Conservation (phyloP, 1,139 yeast genomes). For the Pichia sp. region DNA sequence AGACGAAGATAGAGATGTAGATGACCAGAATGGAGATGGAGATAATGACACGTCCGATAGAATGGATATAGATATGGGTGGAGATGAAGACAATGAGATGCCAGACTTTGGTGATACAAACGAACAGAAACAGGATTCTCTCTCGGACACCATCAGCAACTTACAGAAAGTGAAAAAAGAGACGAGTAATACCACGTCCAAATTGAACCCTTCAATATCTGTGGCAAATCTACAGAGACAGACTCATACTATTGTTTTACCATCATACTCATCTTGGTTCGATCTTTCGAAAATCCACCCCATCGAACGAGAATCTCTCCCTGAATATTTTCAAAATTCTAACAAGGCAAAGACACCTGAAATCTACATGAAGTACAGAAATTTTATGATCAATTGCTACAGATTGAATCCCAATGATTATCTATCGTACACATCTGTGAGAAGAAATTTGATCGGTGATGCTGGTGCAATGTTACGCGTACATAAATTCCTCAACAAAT, state of each 20-base stretch:
- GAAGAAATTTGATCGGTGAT: slow-evolving; percentile 93
- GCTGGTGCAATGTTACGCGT: slow-evolving; percentile 90
- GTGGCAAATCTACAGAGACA: slow-evolving; percentile 35
- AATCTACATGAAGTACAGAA: slow-evolving; percentile 80
- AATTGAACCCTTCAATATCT: background rate
- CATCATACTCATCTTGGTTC: slow-evolving; percentile 93
- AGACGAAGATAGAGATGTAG: background rate
- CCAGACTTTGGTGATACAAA: background rate
- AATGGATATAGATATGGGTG: background rate
- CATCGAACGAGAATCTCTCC: slow-evolving; percentile 65
- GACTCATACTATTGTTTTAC: slow-evolving; percentile 84
- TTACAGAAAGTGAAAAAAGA: slow-evolving; percentile 1
- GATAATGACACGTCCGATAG: background rate
- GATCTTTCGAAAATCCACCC: slow-evolving; percentile 61
- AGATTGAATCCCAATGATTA: slow-evolving; percentile 91
- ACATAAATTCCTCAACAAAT: slow-evolving; percentile 81
- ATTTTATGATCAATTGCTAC: slow-evolving; percentile 90
- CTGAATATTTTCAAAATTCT: slow-evolving; percentile 83
- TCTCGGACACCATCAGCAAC: background rate
- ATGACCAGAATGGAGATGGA: background rate
- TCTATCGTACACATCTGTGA: slow-evolving; percentile 85
- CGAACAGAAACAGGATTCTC: background rate
- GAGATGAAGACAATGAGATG: background rate
- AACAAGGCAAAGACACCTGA: slow-evolving; percentile 69
- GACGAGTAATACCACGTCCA: background rate